Evolutionary conservation across 2,329 filamentous ascomycete genomes (phyloP).

Genomic region (Pleomassaria siparia): DNA sequence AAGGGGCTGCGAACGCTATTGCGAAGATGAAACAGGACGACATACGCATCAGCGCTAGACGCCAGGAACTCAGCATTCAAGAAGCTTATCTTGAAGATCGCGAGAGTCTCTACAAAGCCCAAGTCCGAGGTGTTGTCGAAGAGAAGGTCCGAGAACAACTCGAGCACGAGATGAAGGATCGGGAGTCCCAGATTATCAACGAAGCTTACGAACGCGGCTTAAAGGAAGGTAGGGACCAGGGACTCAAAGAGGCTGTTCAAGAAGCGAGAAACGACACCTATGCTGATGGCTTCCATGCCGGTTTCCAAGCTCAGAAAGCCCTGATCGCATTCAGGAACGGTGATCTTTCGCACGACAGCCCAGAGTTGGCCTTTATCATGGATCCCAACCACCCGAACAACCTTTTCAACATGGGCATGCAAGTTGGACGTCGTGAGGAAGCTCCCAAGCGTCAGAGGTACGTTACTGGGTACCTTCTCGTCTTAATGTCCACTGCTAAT

Average conservation of each 20-base stretch:
- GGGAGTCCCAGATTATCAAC: not conserved
- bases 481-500: too few species aligned
- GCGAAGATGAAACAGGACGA: not conserved
- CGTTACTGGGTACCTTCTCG: not conserved
- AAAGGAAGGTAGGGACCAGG: conserved; percentile 4
- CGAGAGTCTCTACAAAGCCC: conserved; percentile 20
- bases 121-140: not conserved
- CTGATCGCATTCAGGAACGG: conserved; percentile 19
- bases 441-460: not conserved
- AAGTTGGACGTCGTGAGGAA: not conserved
- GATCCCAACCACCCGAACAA: conserved; percentile 20
- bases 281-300: conserved; percentile 22
- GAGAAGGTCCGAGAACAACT: conserved; percentile 7
- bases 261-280: conserved; percentile 9
- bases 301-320: conserved; percentile 9
- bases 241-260: not conserved
- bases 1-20: conserved; percentile 1
- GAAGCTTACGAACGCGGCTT: conserved; percentile 2
- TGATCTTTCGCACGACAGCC: conserved; percentile 13
- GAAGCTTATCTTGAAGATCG: conserved; percentile 19
- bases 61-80: conserved; percentile 11
- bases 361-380: conserved; percentile 21
- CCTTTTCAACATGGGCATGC: not conserved
- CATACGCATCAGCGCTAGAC: conserved; percentile 7
- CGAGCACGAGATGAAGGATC: not conserved